These are phyloP conservation scores for Penicillium malachiteum DNA, from an alignment of 495 filamentous ascomycete species.

Conservation along the genomic window DNA sequence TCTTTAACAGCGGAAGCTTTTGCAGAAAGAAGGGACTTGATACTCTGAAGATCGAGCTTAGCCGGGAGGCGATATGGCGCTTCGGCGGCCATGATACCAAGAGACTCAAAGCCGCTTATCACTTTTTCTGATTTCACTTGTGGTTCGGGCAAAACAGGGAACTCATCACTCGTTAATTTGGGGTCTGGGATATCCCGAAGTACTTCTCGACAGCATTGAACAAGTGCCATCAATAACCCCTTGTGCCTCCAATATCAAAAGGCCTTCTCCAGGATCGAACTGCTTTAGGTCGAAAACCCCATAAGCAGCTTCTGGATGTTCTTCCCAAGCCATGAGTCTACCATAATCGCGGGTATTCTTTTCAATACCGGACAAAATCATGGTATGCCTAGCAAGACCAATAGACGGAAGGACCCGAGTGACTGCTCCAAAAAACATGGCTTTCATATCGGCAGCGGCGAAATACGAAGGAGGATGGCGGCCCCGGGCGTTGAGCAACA, in stretches of 20 bases:
- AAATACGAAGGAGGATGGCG: neutral
- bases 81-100: neutral
- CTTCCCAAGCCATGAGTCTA: neutral
- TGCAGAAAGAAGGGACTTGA: constrained; percentile 32
- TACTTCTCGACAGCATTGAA: constrained; percentile 26
- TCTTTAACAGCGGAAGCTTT: constrained; percentile 41
- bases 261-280: constrained; percentile 41
- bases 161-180: neutral
- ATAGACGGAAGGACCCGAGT: neutral
- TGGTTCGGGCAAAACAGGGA: neutral
- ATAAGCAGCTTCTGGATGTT: neutral
- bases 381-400: neutral
- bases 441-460: neutral
- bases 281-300: constrained; percentile 3
- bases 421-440: neutral
- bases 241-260: constrained; percentile 45
- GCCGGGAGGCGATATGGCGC: neutral
- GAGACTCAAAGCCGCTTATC: neutral
- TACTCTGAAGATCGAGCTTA: neutral
- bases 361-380: neutral
- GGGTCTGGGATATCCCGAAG: neutral
- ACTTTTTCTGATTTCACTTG: neutral
- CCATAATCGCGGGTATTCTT: neutral
- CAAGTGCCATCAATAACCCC: constrained; percentile 47
- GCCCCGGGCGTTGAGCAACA: neutral